Percentiles rank a stretch among this genome's conserved stretches.
phyloP scores from a whole-genome alignment of 1,139 yeast species.

The Zygosaccharomyces sapae region DNA sequence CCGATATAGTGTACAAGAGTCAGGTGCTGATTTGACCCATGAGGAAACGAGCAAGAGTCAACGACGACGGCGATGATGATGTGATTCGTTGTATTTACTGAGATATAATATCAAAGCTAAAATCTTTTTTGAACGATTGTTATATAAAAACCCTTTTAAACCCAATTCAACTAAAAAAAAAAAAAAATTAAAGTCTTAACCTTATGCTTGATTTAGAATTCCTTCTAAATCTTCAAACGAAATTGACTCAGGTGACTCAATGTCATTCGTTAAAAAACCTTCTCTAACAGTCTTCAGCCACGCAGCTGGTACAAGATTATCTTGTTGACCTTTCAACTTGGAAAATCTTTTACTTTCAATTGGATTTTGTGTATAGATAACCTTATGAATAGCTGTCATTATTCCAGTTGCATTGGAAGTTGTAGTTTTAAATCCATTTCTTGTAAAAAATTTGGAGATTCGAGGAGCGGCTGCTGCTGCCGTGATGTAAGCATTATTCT shows the following conservation, averaged over 20 bases:
- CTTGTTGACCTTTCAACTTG: conserved; percentile 11
- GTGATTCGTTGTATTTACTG: not conserved
- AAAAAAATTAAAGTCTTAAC: conserved; percentile 4
- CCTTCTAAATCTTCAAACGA: conserved; percentile 70
- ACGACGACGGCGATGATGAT: too few relatives aligned
- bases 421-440: conserved; percentile 18
- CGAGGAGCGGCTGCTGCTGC: conserved; percentile 83
- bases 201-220: conserved; percentile 44
- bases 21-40: not conserved
- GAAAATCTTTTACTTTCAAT: conserved; percentile 23
- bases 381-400: conserved; percentile 70
- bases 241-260: conserved; percentile 71
- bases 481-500: conserved; percentile 41
- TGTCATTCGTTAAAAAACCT: conserved; percentile 70
- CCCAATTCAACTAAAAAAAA: not conserved
- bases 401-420: conserved; percentile 54
- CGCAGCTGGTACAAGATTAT: conserved; percentile 13
- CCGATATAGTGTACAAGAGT: not conserved
- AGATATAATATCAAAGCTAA: not conserved
- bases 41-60: too few relatives aligned
- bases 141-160: conserved; percentile 1
- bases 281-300: conserved; percentile 71
- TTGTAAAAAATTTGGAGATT: conserved; percentile 56
- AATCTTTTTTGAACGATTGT: not conserved
- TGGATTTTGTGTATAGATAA: conserved; percentile 49